Evolutionary conservation across 768 basidiomycete genomes (phyloP).

Genomic region (Clathrus columnatus): DNA sequence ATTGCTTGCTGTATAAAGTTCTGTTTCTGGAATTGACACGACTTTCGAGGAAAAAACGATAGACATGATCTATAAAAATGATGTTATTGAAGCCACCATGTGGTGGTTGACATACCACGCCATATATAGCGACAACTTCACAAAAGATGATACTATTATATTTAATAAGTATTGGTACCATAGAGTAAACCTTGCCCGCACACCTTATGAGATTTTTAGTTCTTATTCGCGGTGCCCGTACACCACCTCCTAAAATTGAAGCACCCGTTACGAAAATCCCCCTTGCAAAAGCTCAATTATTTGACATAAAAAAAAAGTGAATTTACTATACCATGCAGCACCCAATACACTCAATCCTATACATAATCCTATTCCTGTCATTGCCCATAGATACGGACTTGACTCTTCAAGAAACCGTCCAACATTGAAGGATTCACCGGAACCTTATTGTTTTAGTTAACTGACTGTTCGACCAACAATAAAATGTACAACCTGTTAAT

Average conservation of each 20-base stretch:
- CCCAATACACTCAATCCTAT: conserved; percentile 91
- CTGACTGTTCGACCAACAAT: background rate
- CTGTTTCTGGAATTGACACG: conserved; percentile 43
- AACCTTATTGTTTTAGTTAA: conserved; percentile 37
- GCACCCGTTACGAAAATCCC: conserved; percentile 95
- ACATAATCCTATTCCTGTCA: conserved; percentile 84
- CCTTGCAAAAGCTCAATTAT: conserved; percentile 39
- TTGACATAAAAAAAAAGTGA: background rate
- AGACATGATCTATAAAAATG: conserved; percentile 65
- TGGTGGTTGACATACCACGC: conserved; percentile 52
- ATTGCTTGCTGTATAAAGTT: conserved; percentile 76
- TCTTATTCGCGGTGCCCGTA: conserved; percentile 83
- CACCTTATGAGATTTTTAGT: conserved; percentile 98
- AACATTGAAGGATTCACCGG: conserved; percentile 88
- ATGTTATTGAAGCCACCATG: conserved; percentile 4
- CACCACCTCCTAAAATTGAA: conserved; percentile 95
- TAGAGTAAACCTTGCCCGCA: no score
- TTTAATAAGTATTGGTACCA: background rate
- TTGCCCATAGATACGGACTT: conserved; percentile 88
- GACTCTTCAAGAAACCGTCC: conserved; percentile 91
- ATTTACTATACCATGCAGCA: conserved; percentile 75
- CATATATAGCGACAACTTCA: conserved; percentile 98
- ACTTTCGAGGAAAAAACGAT: conserved; percentile 93
- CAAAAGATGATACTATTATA: conserved; percentile 88
- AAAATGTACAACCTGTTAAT: conserved; percentile 59